Evolutionary conservation across 179 eudicot species (phyloP).

Genomic region (Dionaea muscipula): DNA sequence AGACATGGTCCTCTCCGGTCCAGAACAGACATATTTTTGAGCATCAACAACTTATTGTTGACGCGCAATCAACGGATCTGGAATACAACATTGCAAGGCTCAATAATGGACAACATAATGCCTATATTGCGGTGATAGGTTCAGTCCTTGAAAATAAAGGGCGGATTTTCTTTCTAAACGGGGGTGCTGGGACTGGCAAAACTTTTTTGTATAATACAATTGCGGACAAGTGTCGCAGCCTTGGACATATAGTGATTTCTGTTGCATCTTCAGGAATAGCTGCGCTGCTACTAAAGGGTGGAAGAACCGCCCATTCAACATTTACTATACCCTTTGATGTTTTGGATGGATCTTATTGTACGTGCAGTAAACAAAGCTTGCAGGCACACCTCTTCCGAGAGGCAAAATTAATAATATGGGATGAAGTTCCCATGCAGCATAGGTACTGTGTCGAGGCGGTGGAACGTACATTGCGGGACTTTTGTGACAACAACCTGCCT

Average conservation of each 20-base stretch:
- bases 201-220: constrained; percentile 6
- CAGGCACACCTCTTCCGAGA: neutral
- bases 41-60: no score
- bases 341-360: neutral
- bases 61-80: no score
- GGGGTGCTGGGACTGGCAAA: no score
- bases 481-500: neutral
- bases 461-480: constrained; percentile 4
- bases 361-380: neutral
- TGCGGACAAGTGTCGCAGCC: neutral
- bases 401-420: neutral
- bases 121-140: neutral
- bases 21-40: no score
- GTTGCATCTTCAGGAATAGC: constrained; percentile 10
- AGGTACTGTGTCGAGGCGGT: constrained; percentile 8
- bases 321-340: neutral
- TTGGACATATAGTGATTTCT: neutral
- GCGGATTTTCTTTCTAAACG: constrained; percentile 10
- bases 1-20: no score
- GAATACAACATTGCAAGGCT: neutral
- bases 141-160: neutral
- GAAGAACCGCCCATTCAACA: constrained; percentile 5
- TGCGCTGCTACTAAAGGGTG: neutral
- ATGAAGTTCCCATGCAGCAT: constrained; percentile 7
- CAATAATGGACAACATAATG: neutral